Evolutionary conservation across 2,329 filamentous ascomycete species (phyloP).

Genomic region (Fusarium fujikuroi): DNA sequence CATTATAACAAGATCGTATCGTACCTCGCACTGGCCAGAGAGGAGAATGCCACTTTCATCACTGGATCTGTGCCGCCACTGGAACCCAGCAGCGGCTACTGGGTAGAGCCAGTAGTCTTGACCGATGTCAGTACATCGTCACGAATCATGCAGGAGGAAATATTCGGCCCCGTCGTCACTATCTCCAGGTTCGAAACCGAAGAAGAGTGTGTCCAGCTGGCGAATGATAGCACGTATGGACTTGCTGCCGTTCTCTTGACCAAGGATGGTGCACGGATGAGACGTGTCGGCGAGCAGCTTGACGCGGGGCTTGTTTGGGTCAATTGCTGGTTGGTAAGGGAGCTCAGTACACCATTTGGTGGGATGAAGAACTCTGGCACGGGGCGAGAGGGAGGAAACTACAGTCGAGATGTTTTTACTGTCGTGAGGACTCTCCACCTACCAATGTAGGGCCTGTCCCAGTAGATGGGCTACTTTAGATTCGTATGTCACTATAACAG

Average conservation of each 20-base stretch:
- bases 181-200: background rate
- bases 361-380: background rate
- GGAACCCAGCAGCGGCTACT: background rate
- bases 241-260: background rate
- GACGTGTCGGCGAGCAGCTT: background rate
- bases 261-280: background rate
- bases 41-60: background rate
- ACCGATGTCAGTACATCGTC: background rate
- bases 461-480: accelerated
- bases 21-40: background rate
- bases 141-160: background rate
- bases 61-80: background rate
- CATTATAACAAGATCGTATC: background rate
- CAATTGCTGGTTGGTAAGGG: background rate
- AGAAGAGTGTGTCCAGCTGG: background rate
- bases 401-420: background rate
- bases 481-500: background rate
- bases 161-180: background rate
- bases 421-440: background rate
- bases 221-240: background rate
- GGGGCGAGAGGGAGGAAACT: background rate
- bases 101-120: background rate
- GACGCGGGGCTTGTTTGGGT: background rate
- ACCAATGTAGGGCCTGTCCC: background rate
- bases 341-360: background rate